These are phyloP conservation scores for Mesembryanthemum crystallinum DNA, from an alignment of 148 eudicot genomes.

Conservation along the genomic window DNA sequence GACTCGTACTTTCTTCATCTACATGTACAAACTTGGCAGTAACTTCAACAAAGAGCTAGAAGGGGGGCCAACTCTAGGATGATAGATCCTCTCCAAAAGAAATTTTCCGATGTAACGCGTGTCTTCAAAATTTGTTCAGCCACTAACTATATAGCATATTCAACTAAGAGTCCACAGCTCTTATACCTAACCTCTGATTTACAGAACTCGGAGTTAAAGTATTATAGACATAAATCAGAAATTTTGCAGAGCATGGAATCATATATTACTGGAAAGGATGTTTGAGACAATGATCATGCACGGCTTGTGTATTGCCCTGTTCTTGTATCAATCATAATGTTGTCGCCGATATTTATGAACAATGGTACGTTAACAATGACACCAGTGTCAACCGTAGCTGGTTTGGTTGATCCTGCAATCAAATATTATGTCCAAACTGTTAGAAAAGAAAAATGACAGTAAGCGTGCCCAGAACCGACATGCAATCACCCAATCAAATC, in stretches of 20 bases:
- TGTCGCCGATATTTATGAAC: conserved; percentile 62
- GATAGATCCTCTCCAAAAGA: conserved; percentile 4
- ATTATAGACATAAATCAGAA: conserved; percentile 12
- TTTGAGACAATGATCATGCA: conserved; percentile 33
- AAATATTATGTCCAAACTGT: conserved; percentile 10
- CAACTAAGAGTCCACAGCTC: conserved; percentile 3
- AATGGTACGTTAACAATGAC: conserved; percentile 79
- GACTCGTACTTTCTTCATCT: not conserved
- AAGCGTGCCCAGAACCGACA: not conserved
- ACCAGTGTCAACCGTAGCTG: conserved; percentile 81
- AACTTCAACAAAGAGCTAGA: not conserved
- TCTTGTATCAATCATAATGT: conserved; percentile 80
- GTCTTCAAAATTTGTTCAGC: conserved; percentile 8
- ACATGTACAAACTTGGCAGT: not conserved
- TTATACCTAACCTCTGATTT: conserved; percentile 16
- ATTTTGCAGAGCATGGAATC: not conserved
- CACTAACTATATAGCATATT: not conserved
- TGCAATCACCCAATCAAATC: not conserved
- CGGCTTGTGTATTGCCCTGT: conserved; percentile 80
- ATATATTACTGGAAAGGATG: not conserved
- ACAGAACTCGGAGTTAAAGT: conserved; percentile 9
- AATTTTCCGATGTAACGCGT: not conserved
- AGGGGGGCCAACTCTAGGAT: not conserved
- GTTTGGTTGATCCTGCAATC: conserved; percentile 74
- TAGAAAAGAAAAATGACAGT: not conserved